phyloP scores from a whole-genome alignment of 768 basidiomycete species.

The Suillus alpinus region DNA sequence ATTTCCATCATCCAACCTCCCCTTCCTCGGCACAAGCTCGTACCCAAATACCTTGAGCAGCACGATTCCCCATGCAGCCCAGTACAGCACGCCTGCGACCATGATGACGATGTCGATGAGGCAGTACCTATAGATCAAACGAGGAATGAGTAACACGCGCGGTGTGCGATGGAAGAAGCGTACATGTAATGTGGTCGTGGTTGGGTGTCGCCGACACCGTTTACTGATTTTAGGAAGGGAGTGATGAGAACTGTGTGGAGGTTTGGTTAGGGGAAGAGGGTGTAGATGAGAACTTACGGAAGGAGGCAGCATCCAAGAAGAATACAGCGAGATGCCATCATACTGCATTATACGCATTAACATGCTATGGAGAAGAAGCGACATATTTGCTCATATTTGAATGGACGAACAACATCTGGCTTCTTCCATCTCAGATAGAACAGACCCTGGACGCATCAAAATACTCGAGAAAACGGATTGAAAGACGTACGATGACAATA shows the following conservation, averaged over 20 bases:
- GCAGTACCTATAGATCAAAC: constrained; percentile 39
- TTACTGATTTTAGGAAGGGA: constrained; percentile 53
- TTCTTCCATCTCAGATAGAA: constrained; percentile 55
- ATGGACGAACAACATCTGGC: constrained; percentile 46
- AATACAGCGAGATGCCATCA: constrained; percentile 56
- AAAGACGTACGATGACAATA: constrained; percentile 45
- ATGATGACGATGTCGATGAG: constrained; percentile 51
- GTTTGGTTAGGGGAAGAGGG: background rate
- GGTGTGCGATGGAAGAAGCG: background rate
- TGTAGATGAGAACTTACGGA: constrained; percentile 37
- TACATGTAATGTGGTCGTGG: constrained; percentile 58
- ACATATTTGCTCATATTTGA: constrained; percentile 39
- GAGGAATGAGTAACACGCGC: background rate
- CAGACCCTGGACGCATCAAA: constrained; percentile 37
- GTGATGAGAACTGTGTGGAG: constrained; percentile 43
- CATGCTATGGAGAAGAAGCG: background rate
- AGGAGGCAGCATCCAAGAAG: constrained; percentile 48
- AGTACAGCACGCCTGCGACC: constrained; percentile 46
- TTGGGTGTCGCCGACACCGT: constrained; percentile 56
- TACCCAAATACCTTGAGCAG: constrained; percentile 50
- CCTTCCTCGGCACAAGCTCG: constrained; percentile 45
- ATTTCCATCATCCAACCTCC: constrained; percentile 48
- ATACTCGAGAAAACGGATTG: background rate
- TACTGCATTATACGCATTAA: constrained; percentile 28
- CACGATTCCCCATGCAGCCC: constrained; percentile 51